These are phyloP conservation scores for Lathyrus aphaca DNA, from an alignment of 306 rosid genomes.

Conservation along the genomic window DNA sequence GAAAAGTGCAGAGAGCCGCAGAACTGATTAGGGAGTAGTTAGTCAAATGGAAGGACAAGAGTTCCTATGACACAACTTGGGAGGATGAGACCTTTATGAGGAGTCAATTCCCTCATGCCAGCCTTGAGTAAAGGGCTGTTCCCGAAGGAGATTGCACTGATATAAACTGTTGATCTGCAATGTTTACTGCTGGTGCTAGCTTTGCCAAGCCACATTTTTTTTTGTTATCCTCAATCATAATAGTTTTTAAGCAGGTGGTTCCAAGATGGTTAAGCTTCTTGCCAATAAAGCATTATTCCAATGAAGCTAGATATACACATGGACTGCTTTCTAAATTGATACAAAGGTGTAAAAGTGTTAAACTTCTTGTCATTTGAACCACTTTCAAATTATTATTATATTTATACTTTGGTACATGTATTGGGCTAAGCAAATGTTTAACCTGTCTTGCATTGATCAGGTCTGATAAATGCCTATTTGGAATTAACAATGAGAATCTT, in stretches of 20 bases:
- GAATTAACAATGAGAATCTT: constrained; percentile 33
- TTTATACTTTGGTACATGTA: neutral
- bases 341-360: constrained; percentile 25
- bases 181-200: neutral
- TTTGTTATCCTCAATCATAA: neutral
- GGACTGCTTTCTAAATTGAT: constrained; percentile 26
- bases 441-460: constrained; percentile 15
- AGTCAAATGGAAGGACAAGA: too few relatives aligned
- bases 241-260: constrained; percentile 36
- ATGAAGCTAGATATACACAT: constrained; percentile 34
- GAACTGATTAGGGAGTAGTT: too few relatives aligned
- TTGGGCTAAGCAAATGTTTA: constrained; percentile 13
- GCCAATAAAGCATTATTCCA: constrained; percentile 8
- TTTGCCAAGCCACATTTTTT: neutral
- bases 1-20: too few relatives aligned
- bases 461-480: constrained; percentile 37
- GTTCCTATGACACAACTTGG: too few relatives aligned
- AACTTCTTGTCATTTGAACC: neutral
- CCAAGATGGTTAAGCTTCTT: constrained; percentile 36
- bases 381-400: constrained; percentile 1
- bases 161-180: neutral
- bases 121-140: too few relatives aligned
- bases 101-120: too few relatives aligned
- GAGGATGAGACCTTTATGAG: too few relatives aligned
- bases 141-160: too few relatives aligned